Evolutionary conservation across 108 stramenopile genomes (phyloP).

Genomic region (Cyclotella distinguenda): DNA sequence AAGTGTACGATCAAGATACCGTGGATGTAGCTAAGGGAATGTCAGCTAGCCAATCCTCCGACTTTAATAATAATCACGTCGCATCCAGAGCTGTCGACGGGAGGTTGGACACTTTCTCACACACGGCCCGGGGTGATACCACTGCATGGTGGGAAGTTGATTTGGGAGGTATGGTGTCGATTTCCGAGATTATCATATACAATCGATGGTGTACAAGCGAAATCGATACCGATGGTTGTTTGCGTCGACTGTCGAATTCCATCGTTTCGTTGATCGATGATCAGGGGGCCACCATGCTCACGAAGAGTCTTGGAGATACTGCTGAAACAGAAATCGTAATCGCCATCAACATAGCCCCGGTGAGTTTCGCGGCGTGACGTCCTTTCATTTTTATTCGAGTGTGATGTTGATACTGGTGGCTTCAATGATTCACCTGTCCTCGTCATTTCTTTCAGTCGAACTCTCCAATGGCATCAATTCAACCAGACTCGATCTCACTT

Average conservation of each 20-base stretch:
- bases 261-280: neutral
- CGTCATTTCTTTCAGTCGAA: too few species aligned
- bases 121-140: neutral
- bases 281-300: neutral
- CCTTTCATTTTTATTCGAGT: too few species aligned
- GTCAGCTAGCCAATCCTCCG: too few species aligned
- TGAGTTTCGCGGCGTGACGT: too few species aligned
- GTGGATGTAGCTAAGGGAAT: too few species aligned
- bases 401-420: too few species aligned
- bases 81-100: slow-evolving; percentile 8
- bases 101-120: slow-evolving; percentile 2
- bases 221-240: neutral
- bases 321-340: neutral
- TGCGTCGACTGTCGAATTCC: neutral
- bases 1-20: too few species aligned
- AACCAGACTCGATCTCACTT: too few species aligned
- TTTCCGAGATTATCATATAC: neutral
- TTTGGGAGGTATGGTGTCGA: neutral
- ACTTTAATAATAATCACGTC: neutral
- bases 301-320: slow-evolving; percentile 4
- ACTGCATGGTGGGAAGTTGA: slow-evolving; percentile 14
- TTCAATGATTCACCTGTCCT: too few species aligned
- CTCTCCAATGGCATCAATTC: too few species aligned
- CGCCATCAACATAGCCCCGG: too few species aligned
- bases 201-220: slow-evolving; percentile 6